Evolutionary conservation across 768 basidiomycete species (phyloP).

Genomic region (Floccularia luteovirens): DNA sequence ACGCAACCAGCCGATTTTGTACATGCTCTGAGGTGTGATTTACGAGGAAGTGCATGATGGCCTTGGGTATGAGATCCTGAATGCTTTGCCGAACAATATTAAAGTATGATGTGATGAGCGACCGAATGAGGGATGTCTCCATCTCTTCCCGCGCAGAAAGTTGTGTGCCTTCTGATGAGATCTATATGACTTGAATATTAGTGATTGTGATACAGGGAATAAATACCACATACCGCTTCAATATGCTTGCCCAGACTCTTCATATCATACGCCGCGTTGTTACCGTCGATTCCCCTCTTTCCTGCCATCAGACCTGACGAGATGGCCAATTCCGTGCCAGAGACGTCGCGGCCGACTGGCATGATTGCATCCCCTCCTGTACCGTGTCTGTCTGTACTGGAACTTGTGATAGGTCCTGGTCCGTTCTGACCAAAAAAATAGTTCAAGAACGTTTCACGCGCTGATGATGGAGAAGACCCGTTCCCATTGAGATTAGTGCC

Average conservation of each 20-base stretch:
- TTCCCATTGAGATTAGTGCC: not conserved
- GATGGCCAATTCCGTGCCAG: slow-evolving; percentile 40
- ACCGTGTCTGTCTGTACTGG: slow-evolving; percentile 35
- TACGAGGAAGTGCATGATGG: slow-evolving; percentile 97
- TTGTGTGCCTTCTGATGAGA: slow-evolving; percentile 52
- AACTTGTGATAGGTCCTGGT: slow-evolving; percentile 59
- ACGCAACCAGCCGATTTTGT: slow-evolving; percentile 92
- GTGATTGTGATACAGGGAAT: slow-evolving; percentile 4
- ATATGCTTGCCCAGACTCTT: slow-evolving; percentile 97
- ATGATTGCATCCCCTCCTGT: slow-evolving; percentile 21
- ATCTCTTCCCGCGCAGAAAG: slow-evolving; percentile 86
- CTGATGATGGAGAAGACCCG: slow-evolving; percentile 26
- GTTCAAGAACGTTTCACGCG: slow-evolving; percentile 90
- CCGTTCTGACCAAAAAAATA: slow-evolving; percentile 97
- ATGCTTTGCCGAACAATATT: slow-evolving; percentile 93
- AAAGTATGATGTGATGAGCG: slow-evolving; percentile 94
- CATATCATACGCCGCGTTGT: slow-evolving; percentile 92
- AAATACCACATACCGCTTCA: slow-evolving; percentile 70
- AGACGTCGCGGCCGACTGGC: slow-evolving; percentile 59
- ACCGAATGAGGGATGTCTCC: slow-evolving; percentile 93
- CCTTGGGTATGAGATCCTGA: slow-evolving; percentile 95
- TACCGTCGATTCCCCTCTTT: slow-evolving; percentile 62
- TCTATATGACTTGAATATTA: slow-evolving; percentile 19
- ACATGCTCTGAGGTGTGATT: slow-evolving; percentile 96
- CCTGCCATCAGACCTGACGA: slow-evolving; percentile 60